Evolutionary conservation across 768 basidiomycete genomes (phyloP).

Genomic region (Sistotremastrum niveocremeum): DNA sequence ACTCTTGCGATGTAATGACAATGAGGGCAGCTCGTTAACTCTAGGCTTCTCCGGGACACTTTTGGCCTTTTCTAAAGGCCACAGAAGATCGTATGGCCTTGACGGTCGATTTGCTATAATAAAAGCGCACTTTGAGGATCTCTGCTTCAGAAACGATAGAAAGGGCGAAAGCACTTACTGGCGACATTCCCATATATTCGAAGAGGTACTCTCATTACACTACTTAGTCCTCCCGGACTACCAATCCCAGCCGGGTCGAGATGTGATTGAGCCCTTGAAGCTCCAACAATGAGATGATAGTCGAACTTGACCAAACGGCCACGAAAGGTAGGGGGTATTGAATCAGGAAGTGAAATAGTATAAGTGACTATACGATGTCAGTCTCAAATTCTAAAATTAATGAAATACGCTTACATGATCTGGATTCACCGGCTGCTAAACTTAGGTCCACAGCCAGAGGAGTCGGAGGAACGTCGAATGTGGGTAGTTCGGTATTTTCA

Average conservation of each 20-base stretch:
- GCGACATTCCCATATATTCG: slow-evolving; percentile 80
- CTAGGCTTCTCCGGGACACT: not conserved
- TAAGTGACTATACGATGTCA: slow-evolving; percentile 51
- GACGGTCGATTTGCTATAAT: slow-evolving; percentile 30
- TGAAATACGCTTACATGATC: slow-evolving; percentile 49
- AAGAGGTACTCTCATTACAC: slow-evolving; percentile 85
- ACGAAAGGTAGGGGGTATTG: slow-evolving; percentile 81
- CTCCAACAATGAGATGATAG: slow-evolving; percentile 83
- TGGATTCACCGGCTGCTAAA: slow-evolving; percentile 71
- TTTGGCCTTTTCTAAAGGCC: slow-evolving; percentile 40
- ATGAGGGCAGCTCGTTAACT: not conserved
- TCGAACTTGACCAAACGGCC: slow-evolving; percentile 77
- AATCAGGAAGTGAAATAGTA: slow-evolving; percentile 55
- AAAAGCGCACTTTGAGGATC: slow-evolving; percentile 1
- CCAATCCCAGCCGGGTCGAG: slow-evolving; percentile 17
- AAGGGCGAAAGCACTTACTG: slow-evolving; percentile 30
- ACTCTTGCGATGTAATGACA: not conserved
- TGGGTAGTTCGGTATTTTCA: slow-evolving; percentile 60
- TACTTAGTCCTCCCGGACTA: slow-evolving; percentile 41
- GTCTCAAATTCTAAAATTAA: not conserved
- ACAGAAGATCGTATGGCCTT: slow-evolving; percentile 69
- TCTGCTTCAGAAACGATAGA: not conserved
- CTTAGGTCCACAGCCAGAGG: slow-evolving; percentile 83
- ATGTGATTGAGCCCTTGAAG: slow-evolving; percentile 47
- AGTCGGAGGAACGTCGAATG: slow-evolving; percentile 71